Evolutionary conservation across 805 yeast genomes (phyloP).

Genomic region (Ogataea chonburiensis): DNA sequence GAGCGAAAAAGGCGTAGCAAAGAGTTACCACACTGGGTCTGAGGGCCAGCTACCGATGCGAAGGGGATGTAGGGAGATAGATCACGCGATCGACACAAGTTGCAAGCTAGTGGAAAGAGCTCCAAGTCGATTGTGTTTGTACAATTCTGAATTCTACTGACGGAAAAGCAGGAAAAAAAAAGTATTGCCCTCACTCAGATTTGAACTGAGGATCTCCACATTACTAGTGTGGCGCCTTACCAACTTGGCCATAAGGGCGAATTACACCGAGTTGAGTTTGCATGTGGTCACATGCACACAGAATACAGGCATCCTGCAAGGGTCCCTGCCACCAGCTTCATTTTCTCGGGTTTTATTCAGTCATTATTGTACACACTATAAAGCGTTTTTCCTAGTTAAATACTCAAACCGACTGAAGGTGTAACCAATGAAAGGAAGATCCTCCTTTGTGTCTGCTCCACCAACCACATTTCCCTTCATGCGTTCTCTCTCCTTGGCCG

Average conservation of each 20-base stretch:
- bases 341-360: not conserved
- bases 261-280: not conserved
- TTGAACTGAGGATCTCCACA: conserved; percentile 38
- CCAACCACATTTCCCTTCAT: conserved; percentile 43
- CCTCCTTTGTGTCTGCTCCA: conserved; percentile 64
- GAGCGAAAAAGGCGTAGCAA: conserved; percentile 7
- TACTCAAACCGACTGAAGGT: conserved; percentile 95
- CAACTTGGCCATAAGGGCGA: conserved; percentile 37
- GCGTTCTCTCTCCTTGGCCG: conserved; percentile 62
- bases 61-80: no score
- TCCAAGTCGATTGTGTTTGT: no score
- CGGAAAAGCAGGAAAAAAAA: no score
- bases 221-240: conserved; percentile 38
- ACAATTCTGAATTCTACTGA: no score
- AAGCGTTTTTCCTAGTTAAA: conserved; percentile 71
- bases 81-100: not conserved
- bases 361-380: conserved; percentile 17
- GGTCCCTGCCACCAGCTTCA: not conserved
- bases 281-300: not conserved
- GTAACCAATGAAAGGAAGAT: conserved; percentile 95
- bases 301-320: not conserved
- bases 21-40: no score
- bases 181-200: conserved; percentile 34
- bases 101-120: no score
- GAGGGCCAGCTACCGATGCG: not conserved